phyloP scores from a whole-genome alignment of 352 stramenopile species.

The Pythium guiyangense region DNA sequence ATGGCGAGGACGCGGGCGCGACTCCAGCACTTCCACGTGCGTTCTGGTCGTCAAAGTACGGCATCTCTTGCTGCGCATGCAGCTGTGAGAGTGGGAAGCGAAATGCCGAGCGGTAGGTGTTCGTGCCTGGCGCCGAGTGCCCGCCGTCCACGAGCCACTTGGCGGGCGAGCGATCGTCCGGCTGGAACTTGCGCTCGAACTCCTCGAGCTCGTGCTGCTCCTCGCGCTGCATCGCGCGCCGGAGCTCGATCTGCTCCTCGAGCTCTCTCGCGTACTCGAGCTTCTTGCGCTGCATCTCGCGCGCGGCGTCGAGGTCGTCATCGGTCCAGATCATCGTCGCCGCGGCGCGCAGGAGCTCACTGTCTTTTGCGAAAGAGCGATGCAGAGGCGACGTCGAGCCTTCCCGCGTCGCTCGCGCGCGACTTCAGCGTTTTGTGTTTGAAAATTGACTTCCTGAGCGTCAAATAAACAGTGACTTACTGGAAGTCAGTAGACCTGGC shows the following conservation, averaged over 20 bases:
- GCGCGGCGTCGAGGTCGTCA: constrained; percentile 24
- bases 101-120: constrained; percentile 12
- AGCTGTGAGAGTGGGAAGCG: constrained; percentile 5
- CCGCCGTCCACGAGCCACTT: constrained; percentile 74
- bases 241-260: constrained; percentile 65
- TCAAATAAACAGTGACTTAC: too few species aligned
- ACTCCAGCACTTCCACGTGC: not conserved
- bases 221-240: constrained; percentile 36
- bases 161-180: constrained; percentile 44
- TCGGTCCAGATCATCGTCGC: constrained; percentile 49
- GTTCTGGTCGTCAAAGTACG: not conserved
- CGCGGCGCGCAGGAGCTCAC: too few species aligned
- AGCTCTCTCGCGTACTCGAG: constrained; percentile 63
- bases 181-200: constrained; percentile 50
- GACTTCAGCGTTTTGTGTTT: not conserved
- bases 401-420: too few species aligned
- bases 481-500: too few species aligned
- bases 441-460: not conserved
- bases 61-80: constrained; percentile 2
- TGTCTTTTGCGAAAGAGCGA: too few species aligned
- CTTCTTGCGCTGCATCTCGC: constrained; percentile 45
- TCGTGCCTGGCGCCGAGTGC: constrained; percentile 12
- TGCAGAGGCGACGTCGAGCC: too few species aligned
- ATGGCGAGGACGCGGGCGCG: not conserved
- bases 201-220: constrained; percentile 50